A percentile compares a stretch with the other conserved stretches of the same genome.
Conservation (phyloP, 164 flowering plant species). For the Warburgia ugandensis region DNA sequence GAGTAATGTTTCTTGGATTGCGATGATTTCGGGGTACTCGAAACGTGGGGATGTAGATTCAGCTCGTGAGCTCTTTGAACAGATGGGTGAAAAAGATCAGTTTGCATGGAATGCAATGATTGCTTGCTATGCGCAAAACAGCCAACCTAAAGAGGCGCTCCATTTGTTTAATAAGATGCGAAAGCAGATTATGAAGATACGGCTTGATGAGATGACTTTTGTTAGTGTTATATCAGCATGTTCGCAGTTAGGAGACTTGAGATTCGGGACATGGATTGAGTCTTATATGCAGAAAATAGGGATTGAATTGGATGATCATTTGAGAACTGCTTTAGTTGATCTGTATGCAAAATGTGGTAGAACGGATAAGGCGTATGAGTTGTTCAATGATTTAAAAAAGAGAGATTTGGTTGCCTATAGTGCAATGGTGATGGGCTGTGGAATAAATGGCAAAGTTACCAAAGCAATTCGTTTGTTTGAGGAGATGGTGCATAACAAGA, state of each 20-base stretch:
- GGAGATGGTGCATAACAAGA: slow-evolving; percentile 28
- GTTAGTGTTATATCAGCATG: slow-evolving; percentile 33
- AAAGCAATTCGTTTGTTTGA: slow-evolving; percentile 34
- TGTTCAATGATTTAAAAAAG: slow-evolving; percentile 25
- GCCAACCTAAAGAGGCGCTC: slow-evolving; percentile 33
- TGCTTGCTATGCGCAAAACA: slow-evolving; percentile 37
- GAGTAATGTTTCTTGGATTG: slow-evolving; percentile 32
- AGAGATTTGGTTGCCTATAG: slow-evolving; percentile 37
- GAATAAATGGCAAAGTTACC: slow-evolving; percentile 30
- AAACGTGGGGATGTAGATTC: slow-evolving; percentile 28
- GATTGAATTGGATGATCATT: slow-evolving; percentile 35
- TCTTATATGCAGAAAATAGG: slow-evolving; percentile 21
- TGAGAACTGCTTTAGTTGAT: slow-evolving; percentile 35
- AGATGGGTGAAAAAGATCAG: slow-evolving; percentile 17
- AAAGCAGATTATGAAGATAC: slow-evolving; percentile 10
- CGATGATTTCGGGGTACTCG: slow-evolving; percentile 37
- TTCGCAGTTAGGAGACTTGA: slow-evolving; percentile 34
- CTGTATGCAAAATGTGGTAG: slow-evolving; percentile 44
- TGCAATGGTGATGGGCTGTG: slow-evolving; percentile 43
- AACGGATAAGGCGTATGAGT: slow-evolving; percentile 28
- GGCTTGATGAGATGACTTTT: slow-evolving; percentile 34
- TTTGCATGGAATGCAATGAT: slow-evolving; percentile 37
- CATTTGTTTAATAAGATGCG: slow-evolving; percentile 28
- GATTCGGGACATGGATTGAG: slow-evolving; percentile 24
- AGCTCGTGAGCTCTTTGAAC: slow-evolving; percentile 24